Evolutionary conservation across 768 basidiomycete species (phyloP).

Genomic region (Pleurotus djamor): DNA sequence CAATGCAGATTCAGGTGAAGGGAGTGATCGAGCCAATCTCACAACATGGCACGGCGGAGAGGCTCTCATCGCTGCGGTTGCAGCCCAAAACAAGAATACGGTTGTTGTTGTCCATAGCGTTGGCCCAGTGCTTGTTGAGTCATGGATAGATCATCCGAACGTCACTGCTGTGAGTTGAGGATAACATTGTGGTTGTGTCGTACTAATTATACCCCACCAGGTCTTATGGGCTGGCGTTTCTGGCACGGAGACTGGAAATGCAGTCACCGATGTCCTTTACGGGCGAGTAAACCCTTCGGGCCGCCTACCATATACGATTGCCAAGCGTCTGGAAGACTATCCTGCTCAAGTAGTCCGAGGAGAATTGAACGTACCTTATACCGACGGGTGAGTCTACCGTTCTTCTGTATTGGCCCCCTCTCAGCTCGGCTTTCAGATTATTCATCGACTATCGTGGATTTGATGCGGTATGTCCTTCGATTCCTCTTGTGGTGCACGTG

Average conservation of each 20-base stretch:
- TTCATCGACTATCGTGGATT: constrained; percentile 74
- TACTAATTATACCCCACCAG: neutral
- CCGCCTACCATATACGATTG: constrained; percentile 73
- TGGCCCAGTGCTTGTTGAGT: constrained; percentile 56
- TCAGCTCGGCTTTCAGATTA: constrained; percentile 23
- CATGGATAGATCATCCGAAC: constrained; percentile 74
- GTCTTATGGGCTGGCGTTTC: constrained; percentile 44
- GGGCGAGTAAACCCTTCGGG: constrained; percentile 65
- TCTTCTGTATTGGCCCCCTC: constrained; percentile 75
- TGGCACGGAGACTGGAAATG: constrained; percentile 69
- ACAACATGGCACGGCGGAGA: constrained; percentile 77
- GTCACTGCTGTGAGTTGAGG: constrained; percentile 55
- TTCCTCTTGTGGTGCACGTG: neutral
- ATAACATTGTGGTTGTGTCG: constrained; percentile 13
- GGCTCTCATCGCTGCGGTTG: constrained; percentile 65
- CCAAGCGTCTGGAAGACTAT: constrained; percentile 58
- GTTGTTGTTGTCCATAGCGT: constrained; percentile 68
- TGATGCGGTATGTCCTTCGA: constrained; percentile 48
- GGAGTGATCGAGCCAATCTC: constrained; percentile 51
- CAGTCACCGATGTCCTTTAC: constrained; percentile 68
- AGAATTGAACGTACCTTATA: constrained; percentile 52
- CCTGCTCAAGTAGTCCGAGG: constrained; percentile 43
- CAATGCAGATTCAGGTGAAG: constrained; percentile 82
- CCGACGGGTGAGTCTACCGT: constrained; percentile 75
- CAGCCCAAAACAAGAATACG: constrained; percentile 65